phyloP scores from a whole-genome alignment of 495 filamentous ascomycete species.

The Penicillium flavigenum region DNA sequence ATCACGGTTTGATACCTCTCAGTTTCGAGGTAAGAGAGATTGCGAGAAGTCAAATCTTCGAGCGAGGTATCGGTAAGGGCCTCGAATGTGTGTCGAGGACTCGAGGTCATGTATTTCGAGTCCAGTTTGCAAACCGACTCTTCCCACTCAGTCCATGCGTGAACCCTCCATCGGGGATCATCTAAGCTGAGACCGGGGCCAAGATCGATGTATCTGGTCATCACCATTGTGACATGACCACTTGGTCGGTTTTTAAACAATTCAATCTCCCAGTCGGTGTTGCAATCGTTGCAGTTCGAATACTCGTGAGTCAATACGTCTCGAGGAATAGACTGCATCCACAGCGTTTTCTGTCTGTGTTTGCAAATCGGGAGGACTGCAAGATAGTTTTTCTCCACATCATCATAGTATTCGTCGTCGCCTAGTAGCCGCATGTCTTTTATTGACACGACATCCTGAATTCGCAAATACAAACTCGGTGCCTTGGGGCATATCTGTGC shows the following conservation, averaged over 20 bases:
- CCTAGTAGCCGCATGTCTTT: background rate
- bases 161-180: conserved; percentile 5
- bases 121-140: background rate
- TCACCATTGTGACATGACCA: background rate
- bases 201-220: conserved; percentile 6
- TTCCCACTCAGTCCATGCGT: background rate
- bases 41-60: background rate
- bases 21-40: background rate
- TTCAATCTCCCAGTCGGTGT: background rate
- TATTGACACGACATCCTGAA: background rate
- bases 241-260: background rate
- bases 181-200: background rate
- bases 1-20: background rate
- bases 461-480: background rate
- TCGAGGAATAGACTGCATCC: background rate
- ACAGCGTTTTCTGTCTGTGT: background rate
- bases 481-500: background rate
- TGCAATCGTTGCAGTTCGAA: background rate
- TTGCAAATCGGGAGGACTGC: background rate
- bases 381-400: background rate
- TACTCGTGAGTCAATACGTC: background rate
- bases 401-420: background rate
- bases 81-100: background rate
- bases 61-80: background rate
- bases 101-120: background rate